Evolutionary conservation across 202 grass and related monocot genomes (phyloP), one percentile per base, ranked within the genome.

Genomic region (Tripidium arundinaceum): DNA sequence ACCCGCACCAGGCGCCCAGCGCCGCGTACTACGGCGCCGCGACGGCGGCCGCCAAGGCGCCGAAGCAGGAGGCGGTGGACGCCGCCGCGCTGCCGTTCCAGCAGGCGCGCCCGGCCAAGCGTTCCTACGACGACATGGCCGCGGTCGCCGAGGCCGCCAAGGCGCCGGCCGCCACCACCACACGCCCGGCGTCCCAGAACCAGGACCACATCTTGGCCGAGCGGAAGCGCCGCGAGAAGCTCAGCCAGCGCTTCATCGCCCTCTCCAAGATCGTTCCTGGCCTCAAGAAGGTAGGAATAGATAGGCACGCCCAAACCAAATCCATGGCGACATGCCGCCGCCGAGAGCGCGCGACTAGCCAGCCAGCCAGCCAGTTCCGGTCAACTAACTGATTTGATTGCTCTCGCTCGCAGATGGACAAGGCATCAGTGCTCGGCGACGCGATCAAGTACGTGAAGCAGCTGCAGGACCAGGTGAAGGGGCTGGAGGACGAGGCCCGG

Each of bases 161-260:
- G 36, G 68, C 28, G 1, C 64, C 78, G 64, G 55, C 40, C 11
- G 50, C 49, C 40, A 13, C 68, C n/a, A n/a, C n/a, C 19, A 52
- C 87, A 29, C 78, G 87, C 9, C 79, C 87, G 50, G 50, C 83
- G 0, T 73, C 87, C 6, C 87, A 94, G 74, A 98, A 91, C 82
- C 90, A 99, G 75, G 96, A 99, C 58, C 96, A 99, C 83, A 96
- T 99, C 79, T 25, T 99, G 11, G 96, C 96, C 7, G 96, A 99
- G 78, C 86, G 96, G 16, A 93, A 90, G 80, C 87, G 96, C 79
- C 93, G 96, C 31, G 96, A 99, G 81, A 99, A 99, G 89, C 88
- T 99, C 68, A 99, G 96, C 86, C 90, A 99, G 85, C 91, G 92
- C 60, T 99, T 99, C 79, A 99, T 99, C 86, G 96, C 90, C 42